phyloP scores from a whole-genome alignment of 2,329 filamentous ascomycete genomes.

The Penicillium brasilianum region DNA sequence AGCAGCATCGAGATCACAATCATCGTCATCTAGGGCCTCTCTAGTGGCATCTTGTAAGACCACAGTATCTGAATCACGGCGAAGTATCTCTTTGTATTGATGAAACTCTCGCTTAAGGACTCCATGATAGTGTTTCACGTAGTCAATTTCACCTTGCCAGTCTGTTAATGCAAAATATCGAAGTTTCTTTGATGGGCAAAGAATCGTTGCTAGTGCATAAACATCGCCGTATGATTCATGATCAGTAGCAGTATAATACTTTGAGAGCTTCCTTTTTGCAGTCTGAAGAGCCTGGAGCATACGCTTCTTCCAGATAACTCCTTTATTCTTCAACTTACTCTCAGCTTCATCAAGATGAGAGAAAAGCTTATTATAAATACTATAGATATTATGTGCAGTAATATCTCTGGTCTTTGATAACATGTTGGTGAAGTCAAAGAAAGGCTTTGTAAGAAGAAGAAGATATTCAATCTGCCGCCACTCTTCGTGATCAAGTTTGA shows the following conservation, averaged over 20 bases:
- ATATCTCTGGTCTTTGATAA: background rate
- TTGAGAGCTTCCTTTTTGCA: background rate
- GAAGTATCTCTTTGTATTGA: constrained; percentile 7
- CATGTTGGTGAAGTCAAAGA: background rate
- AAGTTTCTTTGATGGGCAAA: constrained; percentile 4
- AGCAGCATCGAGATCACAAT: background rate
- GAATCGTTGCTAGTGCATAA: background rate
- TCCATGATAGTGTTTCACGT: constrained; percentile 1
- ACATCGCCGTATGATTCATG: background rate
- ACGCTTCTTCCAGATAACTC: background rate
- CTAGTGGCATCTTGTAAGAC: background rate
- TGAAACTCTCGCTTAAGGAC: constrained; percentile 1
- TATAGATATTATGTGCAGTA: background rate
- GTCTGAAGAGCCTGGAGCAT: background rate
- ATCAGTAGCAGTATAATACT: background rate
- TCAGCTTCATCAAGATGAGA: background rate
- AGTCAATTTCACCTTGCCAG: constrained; percentile 2
- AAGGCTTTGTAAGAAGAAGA: background rate
- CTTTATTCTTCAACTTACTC: background rate
- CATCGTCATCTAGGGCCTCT: background rate
- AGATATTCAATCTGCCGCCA: background rate
- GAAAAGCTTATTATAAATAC: background rate
- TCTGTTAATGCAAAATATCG: constrained; percentile 2
- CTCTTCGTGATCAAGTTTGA: background rate
- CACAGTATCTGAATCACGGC: background rate